Base-by-base conservation (phyloP, 2,329 filamentous ascomycete genomes). In the Ramularia endophylla region DNA sequence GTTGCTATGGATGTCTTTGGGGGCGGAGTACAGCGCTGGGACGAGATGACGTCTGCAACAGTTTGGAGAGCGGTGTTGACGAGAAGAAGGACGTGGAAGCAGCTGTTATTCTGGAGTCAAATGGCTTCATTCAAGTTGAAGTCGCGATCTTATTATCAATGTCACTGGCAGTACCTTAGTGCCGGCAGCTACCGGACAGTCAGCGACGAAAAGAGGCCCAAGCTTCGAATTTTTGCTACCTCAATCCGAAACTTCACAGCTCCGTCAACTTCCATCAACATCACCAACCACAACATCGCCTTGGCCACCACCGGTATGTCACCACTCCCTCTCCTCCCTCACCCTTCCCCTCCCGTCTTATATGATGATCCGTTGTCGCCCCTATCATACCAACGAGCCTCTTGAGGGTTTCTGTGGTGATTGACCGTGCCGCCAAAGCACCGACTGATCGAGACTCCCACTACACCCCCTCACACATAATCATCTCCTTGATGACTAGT, bases 331-430 rank as follows among this genome's bases (percentile, higher is more conserved):
- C 43, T 41, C 30, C 16, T 38, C 12, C 15, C 20, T 46, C 28
- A 33, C 34, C 43, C 62, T 58, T 50, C 52, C 30, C 16, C 16
- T 27, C 43, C 32, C 27, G 15, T 17, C 17, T 47, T 44, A 33
- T 7, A 69, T 74, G 74, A 78, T 78, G 75, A 78, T 71, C 67
- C 64, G 65, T 71, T 78, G 74, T 78, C 75, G 75, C 75, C 75
- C 75, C 75, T 78, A 78, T 77, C 75, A 68, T 77, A 72, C 62
- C 47, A 66, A 50, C 44, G 51, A 60, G 54, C 57, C 32, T 47
- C 48, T 36, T 29, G 45, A 38, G 20, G 32, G 56, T 56, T 64
- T 59, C 59, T 54, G 60, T 78, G 75, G 73, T 77, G 74, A 78
- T 68, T 70, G 71, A 75, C 73, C 73, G 74, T 77, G 72, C 67